Evolutionary conservation across 257 asterid species (phyloP).

Genomic region (Gentiana macrophylla): DNA sequence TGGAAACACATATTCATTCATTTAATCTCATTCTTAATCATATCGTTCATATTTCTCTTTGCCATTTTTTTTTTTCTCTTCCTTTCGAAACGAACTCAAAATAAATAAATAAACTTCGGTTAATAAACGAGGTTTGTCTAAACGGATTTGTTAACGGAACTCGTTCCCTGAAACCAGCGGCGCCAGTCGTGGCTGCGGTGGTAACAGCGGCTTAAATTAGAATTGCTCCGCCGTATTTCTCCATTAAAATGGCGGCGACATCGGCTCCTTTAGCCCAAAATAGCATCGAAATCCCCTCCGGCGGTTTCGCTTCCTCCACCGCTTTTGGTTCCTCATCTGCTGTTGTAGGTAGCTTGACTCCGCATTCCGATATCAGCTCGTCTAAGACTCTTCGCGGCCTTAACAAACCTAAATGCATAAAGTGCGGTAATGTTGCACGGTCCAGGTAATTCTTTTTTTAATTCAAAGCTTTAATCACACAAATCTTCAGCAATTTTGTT

Average conservation of each 20-base stretch:
- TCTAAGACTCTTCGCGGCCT: constrained; percentile 77
- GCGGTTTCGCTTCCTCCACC: constrained; percentile 12
- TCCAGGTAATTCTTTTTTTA: constrained; percentile 44
- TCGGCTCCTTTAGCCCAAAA: constrained; percentile 30
- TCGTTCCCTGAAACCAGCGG: too few species aligned
- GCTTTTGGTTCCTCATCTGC: constrained; percentile 12
- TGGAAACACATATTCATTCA: too few species aligned
- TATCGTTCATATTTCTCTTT: too few species aligned
- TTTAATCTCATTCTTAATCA: too few species aligned
- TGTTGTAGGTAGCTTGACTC: constrained; percentile 12
- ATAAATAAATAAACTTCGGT: too few species aligned
- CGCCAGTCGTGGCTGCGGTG: too few species aligned
- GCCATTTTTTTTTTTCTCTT: too few species aligned
- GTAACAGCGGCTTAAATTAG: too few species aligned
- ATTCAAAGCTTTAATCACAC: too few species aligned
- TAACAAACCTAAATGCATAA: constrained; percentile 95
- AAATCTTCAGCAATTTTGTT: neutral
- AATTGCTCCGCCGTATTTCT: neutral
- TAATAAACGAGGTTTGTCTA: too few species aligned
- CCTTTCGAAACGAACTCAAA: too few species aligned
- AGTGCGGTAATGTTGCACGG: constrained; percentile 97
- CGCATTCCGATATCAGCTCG: constrained; percentile 20
- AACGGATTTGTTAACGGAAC: too few species aligned
- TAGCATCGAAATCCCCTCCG: constrained; percentile 13
- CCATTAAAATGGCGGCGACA: constrained; percentile 19